Percentiles rank a stretch among this genome's conserved stretches.
phyloP scores from a whole-genome alignment of 2,329 filamentous ascomycete species.

The Paraphaeosphaeria minitans region DNA sequence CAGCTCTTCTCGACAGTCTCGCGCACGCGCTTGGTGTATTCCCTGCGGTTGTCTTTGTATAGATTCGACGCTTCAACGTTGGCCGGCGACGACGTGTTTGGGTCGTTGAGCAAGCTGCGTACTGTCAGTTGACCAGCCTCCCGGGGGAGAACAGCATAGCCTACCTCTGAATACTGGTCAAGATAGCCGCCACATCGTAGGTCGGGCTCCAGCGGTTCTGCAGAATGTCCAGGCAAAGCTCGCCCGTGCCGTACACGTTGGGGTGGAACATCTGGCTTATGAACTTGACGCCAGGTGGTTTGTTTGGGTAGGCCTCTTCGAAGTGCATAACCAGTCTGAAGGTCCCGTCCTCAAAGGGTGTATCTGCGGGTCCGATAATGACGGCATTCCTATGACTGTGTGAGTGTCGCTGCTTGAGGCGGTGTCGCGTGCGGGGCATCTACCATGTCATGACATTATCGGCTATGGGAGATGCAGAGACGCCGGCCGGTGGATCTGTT shows the following conservation, averaged over 20 bases:
- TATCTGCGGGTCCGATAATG: conserved; percentile 95
- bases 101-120: conserved; percentile 87
- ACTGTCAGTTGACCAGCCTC: conserved; percentile 19
- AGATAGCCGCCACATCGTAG: conserved; percentile 94
- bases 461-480: conserved; percentile 93
- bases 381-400: conserved; percentile 80
- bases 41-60: conserved; percentile 96
- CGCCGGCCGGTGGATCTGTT: conserved; percentile 94
- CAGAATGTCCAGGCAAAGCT: conserved; percentile 93
- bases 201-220: conserved; percentile 99
- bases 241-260: conserved; percentile 96
- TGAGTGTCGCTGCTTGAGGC: conserved; percentile 30
- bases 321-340: conserved; percentile 99
- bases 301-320: conserved; percentile 98
- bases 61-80: conserved; percentile 98
- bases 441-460: conserved; percentile 98
- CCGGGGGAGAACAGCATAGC: conserved; percentile 10
- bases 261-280: conserved; percentile 99
- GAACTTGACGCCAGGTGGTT: conserved; percentile 96
- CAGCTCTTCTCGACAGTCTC: conserved; percentile 99
- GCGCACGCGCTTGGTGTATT: conserved; percentile 92
- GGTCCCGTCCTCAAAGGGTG: conserved; percentile 96
- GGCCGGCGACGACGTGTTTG: conserved; percentile 96
- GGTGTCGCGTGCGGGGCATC: conserved; percentile 38
- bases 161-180: conserved; percentile 97